phyloP scores from a whole-genome alignment of 305 asterid genomes.

The Galium porrigens region DNA sequence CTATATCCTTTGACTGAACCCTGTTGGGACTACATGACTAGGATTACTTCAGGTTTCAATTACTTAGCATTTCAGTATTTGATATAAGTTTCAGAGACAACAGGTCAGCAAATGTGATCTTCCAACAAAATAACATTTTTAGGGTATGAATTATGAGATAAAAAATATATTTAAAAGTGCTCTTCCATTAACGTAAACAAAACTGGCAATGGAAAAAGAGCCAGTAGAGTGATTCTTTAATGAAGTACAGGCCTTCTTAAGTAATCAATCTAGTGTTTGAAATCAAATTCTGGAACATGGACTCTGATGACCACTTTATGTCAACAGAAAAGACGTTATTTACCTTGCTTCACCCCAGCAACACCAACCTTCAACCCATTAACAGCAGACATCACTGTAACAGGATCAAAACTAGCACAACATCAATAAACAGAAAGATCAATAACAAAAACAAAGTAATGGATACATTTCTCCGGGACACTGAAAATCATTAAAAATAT shows the following conservation, averaged over 20 bases:
- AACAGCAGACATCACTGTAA: conserved; percentile 89
- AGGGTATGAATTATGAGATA: too few relatives aligned
- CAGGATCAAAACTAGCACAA: conserved; percentile 11
- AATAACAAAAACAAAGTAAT: conserved; percentile 8
- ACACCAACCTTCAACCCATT: conserved; percentile 87
- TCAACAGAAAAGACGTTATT: conserved; percentile 20
- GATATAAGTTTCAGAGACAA: neutral
- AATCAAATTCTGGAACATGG: conserved; percentile 7
- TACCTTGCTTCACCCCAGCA: conserved; percentile 67
- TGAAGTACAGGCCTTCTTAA: neutral
- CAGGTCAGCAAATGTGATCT: neutral
- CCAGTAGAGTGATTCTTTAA: neutral
- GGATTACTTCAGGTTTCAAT: neutral
- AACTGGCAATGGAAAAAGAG: neutral
- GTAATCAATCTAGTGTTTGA: conserved; percentile 6
- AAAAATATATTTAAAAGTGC: neutral
- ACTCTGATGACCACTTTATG: neutral
- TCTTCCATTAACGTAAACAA: neutral
- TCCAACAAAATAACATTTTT: neutral
- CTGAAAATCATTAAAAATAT: neutral
- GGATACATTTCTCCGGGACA: neutral
- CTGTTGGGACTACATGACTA: neutral
- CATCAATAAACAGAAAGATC: conserved; percentile 6
- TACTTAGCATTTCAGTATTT: neutral
- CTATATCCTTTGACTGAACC: neutral